Evolutionary conservation across 768 basidiomycete genomes (phyloP), one percentile per base, ranked within the genome.

Genomic region (Collybiopsis confluens): DNA sequence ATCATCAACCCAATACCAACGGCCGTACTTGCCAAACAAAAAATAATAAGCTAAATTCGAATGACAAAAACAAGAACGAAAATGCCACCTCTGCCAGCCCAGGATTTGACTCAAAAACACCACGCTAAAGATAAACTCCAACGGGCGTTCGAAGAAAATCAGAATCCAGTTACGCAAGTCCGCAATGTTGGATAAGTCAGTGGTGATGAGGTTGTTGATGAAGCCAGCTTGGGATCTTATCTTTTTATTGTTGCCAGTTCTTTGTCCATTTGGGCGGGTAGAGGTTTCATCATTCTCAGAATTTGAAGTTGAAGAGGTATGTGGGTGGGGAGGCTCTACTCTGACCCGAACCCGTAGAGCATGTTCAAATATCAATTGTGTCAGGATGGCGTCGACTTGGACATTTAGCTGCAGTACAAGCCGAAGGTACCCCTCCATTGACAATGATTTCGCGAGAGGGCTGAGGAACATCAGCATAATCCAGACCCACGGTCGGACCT

Each of bases 401-500:
- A 64, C 61, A 10, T 59, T 56, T 35, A 60, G 57, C 23, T 52
- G 45, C 36, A 60, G 62, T 47, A 66, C 65, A 28, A 74, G 63
- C 59, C 70, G 81, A 30, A 75, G 68, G 58, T 84, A 87, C 66
- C 73, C 74, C 56, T 88, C 81, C 54, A 76, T 73, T 27, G 68
- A 59, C 7, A 85, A 23, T 4, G 76, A 68, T 11, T 63, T 67
- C 3, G 75, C 0, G 4, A 71, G 61, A 15, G 81, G 78, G 11
- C 79, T 81, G 9, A 76, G 40, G 56, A 82, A 75, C 10, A 84
- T 67, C 59, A 69, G 66, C 0, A 67, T 26, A 15, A 88, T 76
- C 86, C 87, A 89, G 6, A 88, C 76, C 80, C 85, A 87, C 0
- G 88, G 87, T 26, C 76, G 76, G 27, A 85, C 64, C 9, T 66